Evolutionary conservation across 306 rosid genomes (phyloP).

Genomic region (Luffa acutangula): DNA sequence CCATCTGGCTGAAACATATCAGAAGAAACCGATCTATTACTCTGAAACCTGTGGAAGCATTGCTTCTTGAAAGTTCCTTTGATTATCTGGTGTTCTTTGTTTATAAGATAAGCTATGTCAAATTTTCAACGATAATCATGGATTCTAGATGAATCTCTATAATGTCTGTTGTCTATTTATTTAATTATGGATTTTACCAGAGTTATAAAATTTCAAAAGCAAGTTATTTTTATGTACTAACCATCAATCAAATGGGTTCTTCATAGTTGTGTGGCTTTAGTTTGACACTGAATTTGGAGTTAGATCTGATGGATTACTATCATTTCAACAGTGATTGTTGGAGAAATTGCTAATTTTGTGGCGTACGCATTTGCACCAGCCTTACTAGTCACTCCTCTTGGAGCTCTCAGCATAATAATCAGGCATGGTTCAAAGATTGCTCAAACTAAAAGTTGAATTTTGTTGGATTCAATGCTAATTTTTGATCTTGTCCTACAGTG

Average conservation of each 20-base stretch:
- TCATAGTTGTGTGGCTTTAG: background rate
- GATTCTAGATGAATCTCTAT: background rate
- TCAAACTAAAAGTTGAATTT: constrained; percentile 11
- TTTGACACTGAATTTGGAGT: background rate
- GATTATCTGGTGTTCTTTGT: background rate
- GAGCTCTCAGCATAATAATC: constrained; percentile 81
- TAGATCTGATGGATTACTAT: constrained; percentile 15
- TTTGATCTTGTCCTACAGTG: constrained; percentile 35
- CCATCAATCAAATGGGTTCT: background rate
- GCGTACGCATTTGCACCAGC: constrained; percentile 89
- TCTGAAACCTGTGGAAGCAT: background rate
- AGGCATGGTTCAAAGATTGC: constrained; percentile 35
- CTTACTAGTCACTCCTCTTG: constrained; percentile 76
- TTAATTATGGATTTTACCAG: background rate
- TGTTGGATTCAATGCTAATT: constrained; percentile 18
- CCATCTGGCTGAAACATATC: background rate
- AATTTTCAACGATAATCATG: background rate
- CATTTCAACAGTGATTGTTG: constrained; percentile 62
- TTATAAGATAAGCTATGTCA: background rate
- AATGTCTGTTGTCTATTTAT: background rate
- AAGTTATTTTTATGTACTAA: background rate
- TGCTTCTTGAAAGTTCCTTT: background rate
- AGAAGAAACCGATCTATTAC: background rate
- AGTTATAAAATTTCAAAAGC: background rate
- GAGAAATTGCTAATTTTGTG: constrained; percentile 75